Percentiles rank a stretch among this genome's conserved stretches.
These are phyloP conservation scores for Leptodermis oblonga DNA, from an alignment of 257 asterid species.

Conservation along the genomic window DNA sequence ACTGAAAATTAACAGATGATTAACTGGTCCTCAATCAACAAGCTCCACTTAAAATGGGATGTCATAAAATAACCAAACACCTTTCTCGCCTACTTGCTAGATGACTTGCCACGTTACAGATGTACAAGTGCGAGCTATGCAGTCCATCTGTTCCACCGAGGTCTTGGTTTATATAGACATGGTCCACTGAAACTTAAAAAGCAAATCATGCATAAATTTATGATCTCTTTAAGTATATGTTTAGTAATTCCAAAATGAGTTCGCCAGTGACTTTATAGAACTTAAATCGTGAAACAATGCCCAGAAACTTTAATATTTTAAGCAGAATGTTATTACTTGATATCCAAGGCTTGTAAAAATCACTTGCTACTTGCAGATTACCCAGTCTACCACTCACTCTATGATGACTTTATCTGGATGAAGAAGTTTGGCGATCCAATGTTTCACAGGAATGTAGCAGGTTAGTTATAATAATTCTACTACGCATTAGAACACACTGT, in stretches of 20 bases:
- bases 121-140: too few species aligned
- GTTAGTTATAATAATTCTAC: constrained; percentile 26
- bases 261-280: background rate
- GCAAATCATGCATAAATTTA: background rate
- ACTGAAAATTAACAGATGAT: background rate
- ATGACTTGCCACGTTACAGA: background rate
- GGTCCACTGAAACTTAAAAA: background rate
- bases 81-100: background rate
- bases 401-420: constrained; percentile 85
- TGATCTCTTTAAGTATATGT: background rate
- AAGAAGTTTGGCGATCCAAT: constrained; percentile 78
- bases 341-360: background rate
- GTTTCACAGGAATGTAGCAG: constrained; percentile 83
- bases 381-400: constrained; percentile 86
- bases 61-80: background rate
- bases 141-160: background rate
- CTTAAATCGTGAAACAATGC: background rate
- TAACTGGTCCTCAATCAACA: background rate
- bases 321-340: background rate
- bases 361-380: constrained; percentile 45
- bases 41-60: background rate
- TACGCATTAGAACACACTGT: background rate
- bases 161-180: background rate
- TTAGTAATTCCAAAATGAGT: background rate
- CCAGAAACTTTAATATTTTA: background rate